Base-by-base conservation (phyloP, 345 rosid genomes). In the Eucalyptus marginata region DNA sequence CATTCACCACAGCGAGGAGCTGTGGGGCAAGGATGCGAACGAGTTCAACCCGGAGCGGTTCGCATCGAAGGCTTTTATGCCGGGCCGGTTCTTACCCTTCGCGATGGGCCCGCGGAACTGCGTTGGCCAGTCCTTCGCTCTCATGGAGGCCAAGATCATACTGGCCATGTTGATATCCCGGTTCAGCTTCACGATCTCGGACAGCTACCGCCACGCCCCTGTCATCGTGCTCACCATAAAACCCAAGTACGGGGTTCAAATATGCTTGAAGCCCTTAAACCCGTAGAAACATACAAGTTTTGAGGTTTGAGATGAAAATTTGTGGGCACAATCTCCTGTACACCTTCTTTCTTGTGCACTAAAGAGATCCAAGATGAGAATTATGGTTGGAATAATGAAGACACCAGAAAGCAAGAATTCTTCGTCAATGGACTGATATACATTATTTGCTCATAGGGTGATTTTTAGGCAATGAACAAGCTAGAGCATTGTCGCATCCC, bases 1-100 rank as follows among this genome's bases (percentile, higher is more conserved):
- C 3, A 97, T 98, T 47, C 97, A 98, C 88, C 99, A 98, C 86
- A 95, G 96, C 83, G 91, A 97, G 86, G 96, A 96, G 31, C 79
- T 98, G 71, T 98, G 99, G 99, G 99, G 99, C 7, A 90, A 95
- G 90, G 98, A 98, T 79, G 99, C 93, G 5, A 93, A 96, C 6
- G 96, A 97, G 56, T 98, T 98, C 93, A 97, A 97, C 22, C 99
- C 99, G 0, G 96, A 95, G 3, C 92, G 99, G 50, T 98, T 97
- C 49, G 90, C 94, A 7, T 91, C 94, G 5, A 94, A 91, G 89
- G 76, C 93, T 15, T 93, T 90, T 27, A 93, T 93, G 20, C 90
- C 94, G 1, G 94, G 92, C 87, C 94, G 97, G 29, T 88, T 95
- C 43, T 88, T 94, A 5, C 91, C 94, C 3, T 96, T 95, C 31